Evolutionary conservation across 495 filamentous ascomycete genomes (phyloP).

Genomic region (Annulohypoxylon maeteangense): DNA sequence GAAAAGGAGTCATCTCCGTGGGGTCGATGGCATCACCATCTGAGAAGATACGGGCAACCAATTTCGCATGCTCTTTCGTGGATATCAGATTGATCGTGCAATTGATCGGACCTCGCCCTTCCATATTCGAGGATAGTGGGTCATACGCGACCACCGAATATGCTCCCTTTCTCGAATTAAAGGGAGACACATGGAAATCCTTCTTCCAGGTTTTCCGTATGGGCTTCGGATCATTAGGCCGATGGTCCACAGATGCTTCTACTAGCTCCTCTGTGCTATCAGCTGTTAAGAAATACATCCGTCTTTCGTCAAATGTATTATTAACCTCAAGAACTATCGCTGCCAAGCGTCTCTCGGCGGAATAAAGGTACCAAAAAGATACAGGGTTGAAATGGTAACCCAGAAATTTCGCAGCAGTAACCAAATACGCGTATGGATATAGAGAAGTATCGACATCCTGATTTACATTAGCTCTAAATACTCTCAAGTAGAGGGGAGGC

Average conservation of each 20-base stretch:
- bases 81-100: slow-evolving; percentile 67
- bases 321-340: slow-evolving; percentile 81
- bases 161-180: slow-evolving; percentile 71
- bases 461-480: slow-evolving; percentile 31
- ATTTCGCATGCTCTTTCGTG: slow-evolving; percentile 64
- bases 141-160: slow-evolving; percentile 67
- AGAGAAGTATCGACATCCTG: slow-evolving; percentile 61
- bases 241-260: slow-evolving; percentile 15
- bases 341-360: slow-evolving; percentile 63
- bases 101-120: slow-evolving; percentile 55
- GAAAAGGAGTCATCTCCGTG: slow-evolving; percentile 47
- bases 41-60: slow-evolving; percentile 64
- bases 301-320: slow-evolving; percentile 79
- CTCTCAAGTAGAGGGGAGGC: neutral
- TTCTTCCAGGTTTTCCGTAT: slow-evolving; percentile 68
- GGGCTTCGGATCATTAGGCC: slow-evolving; percentile 28
- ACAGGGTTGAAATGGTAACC: slow-evolving; percentile 81
- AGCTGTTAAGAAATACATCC: slow-evolving; percentile 66
- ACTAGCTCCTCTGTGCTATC: slow-evolving; percentile 31
- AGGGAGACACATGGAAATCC: slow-evolving; percentile 80
- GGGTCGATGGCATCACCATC: slow-evolving; percentile 62
- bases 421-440: slow-evolving; percentile 73
- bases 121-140: slow-evolving; percentile 57
- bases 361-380: slow-evolving; percentile 85
- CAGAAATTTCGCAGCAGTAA: slow-evolving; percentile 74